Evolutionary conservation across 805 yeast species (phyloP), one percentile per base, ranked within the genome.

Genomic region (Ogataea salicorniae): DNA sequence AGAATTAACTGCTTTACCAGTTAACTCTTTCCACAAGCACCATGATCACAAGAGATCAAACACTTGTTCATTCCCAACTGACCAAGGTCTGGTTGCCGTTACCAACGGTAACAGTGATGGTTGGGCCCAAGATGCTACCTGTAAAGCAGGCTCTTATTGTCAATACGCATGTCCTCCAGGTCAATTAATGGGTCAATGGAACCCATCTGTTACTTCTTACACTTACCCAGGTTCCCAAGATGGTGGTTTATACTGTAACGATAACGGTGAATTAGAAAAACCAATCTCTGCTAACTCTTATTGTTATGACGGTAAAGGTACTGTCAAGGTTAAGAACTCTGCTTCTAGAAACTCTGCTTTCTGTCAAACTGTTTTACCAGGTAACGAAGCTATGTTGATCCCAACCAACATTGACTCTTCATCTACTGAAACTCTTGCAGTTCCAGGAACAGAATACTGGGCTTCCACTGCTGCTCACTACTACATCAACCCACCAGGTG

Each of bases 101-200:
- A 81, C 88, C 44, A 63, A 63, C 34, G 76, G 80, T 29, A 55
- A 64, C 16, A 85, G 84, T 58, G 90, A 75, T 43, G 96, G 96
- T 22, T 90, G 96, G 96, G 96, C 96, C 43, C 80, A 80, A 43
- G 94, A 86, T 64, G 84, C 82, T 58, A 58, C 72, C 35, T 89
- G 97, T 67, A 64, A 81, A 4, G 73, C 84, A 23, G 95, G 94
- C n/a, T 68, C 73, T 31, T 90, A 82, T 77, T 89, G 96, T 67
- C 96, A 95, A 31, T 90, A 84, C 65, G 96, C 96, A 16, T 89
- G 97, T 63, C 81, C 89, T 16, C 86, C 96, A 37, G 97, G 97
- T 49, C 79, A 86, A 64, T 66, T 89, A 46, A 83, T 84, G 84
- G 87, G 82, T 31, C 97, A 89, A 67, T 89, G 96, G 96, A 94